phyloP scores from a whole-genome alignment of 2,329 filamentous ascomycete species.

The Emergomyces orientalis region DNA sequence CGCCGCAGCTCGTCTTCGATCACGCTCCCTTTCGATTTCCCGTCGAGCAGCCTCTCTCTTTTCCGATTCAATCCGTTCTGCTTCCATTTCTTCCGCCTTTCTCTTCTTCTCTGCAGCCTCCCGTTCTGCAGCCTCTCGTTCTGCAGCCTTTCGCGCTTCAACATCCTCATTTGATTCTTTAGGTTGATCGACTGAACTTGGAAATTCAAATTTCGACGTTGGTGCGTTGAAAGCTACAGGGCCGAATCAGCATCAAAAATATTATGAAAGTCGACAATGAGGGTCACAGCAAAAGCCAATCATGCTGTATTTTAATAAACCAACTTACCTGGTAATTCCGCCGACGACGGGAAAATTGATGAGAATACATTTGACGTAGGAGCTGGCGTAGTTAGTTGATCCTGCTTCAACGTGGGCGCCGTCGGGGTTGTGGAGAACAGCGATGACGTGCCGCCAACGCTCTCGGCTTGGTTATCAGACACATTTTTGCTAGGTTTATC shows the following conservation, averaged over 20 bases:
- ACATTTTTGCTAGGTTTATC: background rate
- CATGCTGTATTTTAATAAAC: background rate
- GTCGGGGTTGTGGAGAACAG: background rate
- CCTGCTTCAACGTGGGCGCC: background rate
- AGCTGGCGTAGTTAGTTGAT: background rate
- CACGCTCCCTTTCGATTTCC: slow-evolving; percentile 1
- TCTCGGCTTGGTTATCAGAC: background rate
- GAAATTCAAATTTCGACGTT: background rate
- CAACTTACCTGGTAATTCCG: background rate
- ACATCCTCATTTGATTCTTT: slow-evolving; percentile 3
- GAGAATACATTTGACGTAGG: background rate
- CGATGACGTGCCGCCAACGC: background rate
- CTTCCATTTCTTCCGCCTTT: slow-evolving; percentile 10
- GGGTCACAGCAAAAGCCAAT: background rate
- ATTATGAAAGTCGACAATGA: background rate
- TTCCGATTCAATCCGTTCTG: slow-evolving; percentile 10
- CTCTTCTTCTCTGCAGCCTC: slow-evolving; percentile 8
- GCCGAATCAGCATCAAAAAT: background rate
- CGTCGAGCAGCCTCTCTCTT: slow-evolving; percentile 8
- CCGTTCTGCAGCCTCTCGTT: slow-evolving; percentile 4
- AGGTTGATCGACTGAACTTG: background rate
- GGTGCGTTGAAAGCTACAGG: background rate
- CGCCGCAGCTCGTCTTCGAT: slow-evolving; percentile 8
- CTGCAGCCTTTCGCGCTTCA: slow-evolving; percentile 8
- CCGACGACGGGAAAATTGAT: background rate